Evolutionary conservation across 305 asterid species (phyloP), one percentile per base, ranked within the genome.

Genomic region (Stenogyne calaminthoides): DNA sequence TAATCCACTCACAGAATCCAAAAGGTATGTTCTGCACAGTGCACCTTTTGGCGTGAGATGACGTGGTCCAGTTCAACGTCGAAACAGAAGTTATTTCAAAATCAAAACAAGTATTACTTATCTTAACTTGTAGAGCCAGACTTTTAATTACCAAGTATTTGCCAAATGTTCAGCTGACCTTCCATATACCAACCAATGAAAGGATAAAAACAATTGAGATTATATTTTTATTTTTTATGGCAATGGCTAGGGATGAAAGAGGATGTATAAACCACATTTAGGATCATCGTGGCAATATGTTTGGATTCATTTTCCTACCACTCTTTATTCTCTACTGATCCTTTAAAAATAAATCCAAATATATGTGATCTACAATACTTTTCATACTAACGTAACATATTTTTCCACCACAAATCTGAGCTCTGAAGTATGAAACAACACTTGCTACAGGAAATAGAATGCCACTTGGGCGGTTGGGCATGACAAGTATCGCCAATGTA

Each of bases 361-460:
- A 6, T 12, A 6, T 6, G 42, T 19, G 12, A 5, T 64, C 20
- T 42, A 9, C 27, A 19, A 40, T 64, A 44, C 22, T 42, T n/a
- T n/a, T n/a, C n/a, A n/a, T 64, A 64, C 56, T 5, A 20, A 40
- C 14, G 42, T 20, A 11, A 11, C 19, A 42, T 11, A 20, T 6
- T 18, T 2, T 6, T 12, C 18, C 19, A 1, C 68, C 36, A 52
- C 51, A 6, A 60, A 32, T 54, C 65, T 70, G 29, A 69, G 47
- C 19, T 54, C 65, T 70, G 29, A n/a, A n/a, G n/a, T n/a, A n/a
- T n/a, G n/a, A 52, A 51, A 19, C 64, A 69, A 18, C 55, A 69
- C 19, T 44, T 27, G 18, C 39, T 18, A 7, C 9, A 16, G 63
- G 19, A 29, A 54, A 69, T 7, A 19, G 2, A 68, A 68, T 16